Evolutionary conservation across 2,329 filamentous ascomycete species (phyloP).

Genomic region (Exophiala bonariae): DNA sequence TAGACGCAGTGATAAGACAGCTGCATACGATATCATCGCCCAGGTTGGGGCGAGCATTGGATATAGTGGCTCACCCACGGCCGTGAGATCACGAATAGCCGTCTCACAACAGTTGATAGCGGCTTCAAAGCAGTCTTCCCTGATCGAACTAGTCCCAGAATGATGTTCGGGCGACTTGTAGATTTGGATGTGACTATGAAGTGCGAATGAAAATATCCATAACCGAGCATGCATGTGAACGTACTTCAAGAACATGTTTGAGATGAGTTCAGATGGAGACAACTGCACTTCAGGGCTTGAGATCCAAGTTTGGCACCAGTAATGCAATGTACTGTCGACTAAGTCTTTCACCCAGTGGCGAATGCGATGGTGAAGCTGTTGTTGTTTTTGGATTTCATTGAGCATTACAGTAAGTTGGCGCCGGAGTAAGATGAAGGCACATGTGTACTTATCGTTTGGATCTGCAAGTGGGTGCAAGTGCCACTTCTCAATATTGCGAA

Average conservation of each 20-base stretch:
- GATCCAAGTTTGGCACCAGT: constrained; percentile 30
- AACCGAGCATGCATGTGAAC: constrained; percentile 32
- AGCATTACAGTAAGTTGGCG: constrained; percentile 26
- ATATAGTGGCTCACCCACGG: constrained; percentile 32
- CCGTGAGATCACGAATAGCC: constrained; percentile 29
- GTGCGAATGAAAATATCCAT: constrained; percentile 33
- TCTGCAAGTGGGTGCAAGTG: constrained; percentile 32
- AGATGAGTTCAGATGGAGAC: neutral
- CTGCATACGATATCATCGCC: constrained; percentile 35
- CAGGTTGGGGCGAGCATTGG: constrained; percentile 35
- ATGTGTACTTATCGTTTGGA: constrained; percentile 31
- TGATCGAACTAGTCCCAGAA: constrained; percentile 24
- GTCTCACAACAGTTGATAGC: constrained; percentile 32
- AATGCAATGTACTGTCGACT: constrained; percentile 26
- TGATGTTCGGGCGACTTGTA: no score
- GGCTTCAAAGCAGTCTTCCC: constrained; percentile 32
- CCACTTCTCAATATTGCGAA: constrained; percentile 30
- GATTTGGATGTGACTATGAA: constrained; percentile 17
- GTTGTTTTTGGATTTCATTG: constrained; percentile 20
- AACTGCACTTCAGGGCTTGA: neutral
- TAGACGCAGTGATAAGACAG: constrained; percentile 30
- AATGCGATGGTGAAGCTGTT: constrained; percentile 11
- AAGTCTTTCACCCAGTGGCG: constrained; percentile 31
- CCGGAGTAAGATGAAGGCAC: constrained; percentile 32
- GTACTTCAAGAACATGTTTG: constrained; percentile 25